Percentiles rank a stretch among this genome's conserved stretches.
Evolutionary conservation across 345 rosid species (phyloP).

Genomic region (Streptanthus diversifolius): DNA sequence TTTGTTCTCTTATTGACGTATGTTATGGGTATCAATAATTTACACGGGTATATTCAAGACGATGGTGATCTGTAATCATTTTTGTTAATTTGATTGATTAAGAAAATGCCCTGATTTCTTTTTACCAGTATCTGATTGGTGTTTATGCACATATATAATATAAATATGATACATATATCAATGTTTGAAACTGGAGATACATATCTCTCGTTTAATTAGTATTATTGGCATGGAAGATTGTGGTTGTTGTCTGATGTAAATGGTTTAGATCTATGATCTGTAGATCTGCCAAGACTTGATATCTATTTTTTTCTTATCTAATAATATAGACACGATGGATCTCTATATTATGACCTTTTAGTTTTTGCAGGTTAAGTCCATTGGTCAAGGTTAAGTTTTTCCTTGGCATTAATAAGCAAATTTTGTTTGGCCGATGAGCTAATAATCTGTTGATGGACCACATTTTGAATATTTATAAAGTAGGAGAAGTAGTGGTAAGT

Average conservation of each 20-base stretch:
- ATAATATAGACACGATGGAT: conserved; percentile 4
- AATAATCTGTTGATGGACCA: conserved; percentile 30
- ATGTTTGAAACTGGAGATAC: not conserved
- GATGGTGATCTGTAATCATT: not conserved
- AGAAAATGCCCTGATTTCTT: conserved; percentile 9
- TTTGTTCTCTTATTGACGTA: not conserved
- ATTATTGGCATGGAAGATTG: conserved; percentile 15
- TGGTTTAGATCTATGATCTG: conserved; percentile 12
- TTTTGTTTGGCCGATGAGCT: conserved; percentile 9
- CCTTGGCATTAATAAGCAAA: not conserved
- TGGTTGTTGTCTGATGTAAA: conserved; percentile 16
- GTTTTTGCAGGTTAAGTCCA: not conserved
- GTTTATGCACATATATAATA: not conserved
- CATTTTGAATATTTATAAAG: not conserved
- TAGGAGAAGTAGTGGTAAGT: conserved; percentile 5
- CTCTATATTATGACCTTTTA: not conserved
- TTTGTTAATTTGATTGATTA: not conserved
- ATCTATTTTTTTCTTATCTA: not conserved
- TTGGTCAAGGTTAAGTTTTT: not conserved
- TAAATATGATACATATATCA: not conserved
- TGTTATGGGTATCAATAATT: not conserved
- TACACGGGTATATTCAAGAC: not conserved
- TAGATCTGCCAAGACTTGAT: conserved; percentile 11
- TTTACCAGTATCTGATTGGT: not conserved
- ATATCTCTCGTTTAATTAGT: not conserved